A percentile compares a stretch with the other conserved stretches of the same genome.
Evolutionary conservation across 257 asterid genomes (phyloP).

Genomic region (Nicotiana noctiflora): DNA sequence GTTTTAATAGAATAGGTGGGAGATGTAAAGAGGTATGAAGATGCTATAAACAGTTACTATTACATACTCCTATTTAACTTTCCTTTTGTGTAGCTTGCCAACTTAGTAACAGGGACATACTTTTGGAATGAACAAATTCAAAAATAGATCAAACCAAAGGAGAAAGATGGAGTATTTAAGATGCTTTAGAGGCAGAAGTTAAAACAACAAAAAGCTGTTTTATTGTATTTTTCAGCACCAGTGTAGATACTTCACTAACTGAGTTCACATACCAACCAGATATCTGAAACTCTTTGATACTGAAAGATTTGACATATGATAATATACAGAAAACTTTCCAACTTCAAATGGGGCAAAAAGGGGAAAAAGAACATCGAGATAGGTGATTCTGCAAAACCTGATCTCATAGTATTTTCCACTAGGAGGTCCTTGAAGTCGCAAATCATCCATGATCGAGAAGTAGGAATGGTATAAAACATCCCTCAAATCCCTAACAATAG

Average conservation of each 20-base stretch:
- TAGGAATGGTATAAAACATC: slow-evolving; percentile 74
- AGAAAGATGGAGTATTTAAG: background rate
- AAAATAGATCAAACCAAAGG: background rate
- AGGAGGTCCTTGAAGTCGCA: slow-evolving; percentile 41
- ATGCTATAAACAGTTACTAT: background rate
- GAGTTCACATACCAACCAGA: background rate
- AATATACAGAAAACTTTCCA: background rate
- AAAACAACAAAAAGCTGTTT: background rate
- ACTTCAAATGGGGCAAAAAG: background rate
- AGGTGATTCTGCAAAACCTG: slow-evolving; percentile 38
- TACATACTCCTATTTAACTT: background rate
- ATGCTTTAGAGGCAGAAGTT: background rate
- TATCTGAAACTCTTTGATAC: background rate
- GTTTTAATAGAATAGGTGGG: background rate
- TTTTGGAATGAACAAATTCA: background rate
- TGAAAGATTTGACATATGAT: background rate
- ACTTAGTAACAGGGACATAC: background rate
- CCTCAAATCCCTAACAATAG: slow-evolving; percentile 61
- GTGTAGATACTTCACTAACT: background rate
- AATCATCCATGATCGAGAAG: slow-evolving; percentile 69
- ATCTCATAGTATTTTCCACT: slow-evolving; percentile 72
- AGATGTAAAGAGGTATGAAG: background rate
- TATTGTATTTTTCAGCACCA: background rate
- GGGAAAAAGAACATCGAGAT: background rate
- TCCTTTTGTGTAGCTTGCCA: background rate